Base-by-base conservation (phyloP, 352 stramenopile species). In the Saprolegnia parasitica region DNA sequence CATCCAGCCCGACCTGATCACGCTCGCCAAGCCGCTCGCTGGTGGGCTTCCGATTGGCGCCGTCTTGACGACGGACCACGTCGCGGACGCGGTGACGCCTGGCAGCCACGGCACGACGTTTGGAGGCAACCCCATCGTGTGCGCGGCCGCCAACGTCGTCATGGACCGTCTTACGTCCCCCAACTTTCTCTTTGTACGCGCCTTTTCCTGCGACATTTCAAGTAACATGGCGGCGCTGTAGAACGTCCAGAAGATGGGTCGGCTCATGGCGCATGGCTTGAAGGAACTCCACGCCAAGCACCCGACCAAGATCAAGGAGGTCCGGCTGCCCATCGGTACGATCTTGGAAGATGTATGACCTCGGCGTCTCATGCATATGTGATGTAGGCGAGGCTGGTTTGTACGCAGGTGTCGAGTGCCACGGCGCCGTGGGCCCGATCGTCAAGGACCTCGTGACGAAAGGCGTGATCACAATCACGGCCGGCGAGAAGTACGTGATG, bases 71-170 rank as follows among this genome's bases (percentile, higher is more conserved):
- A 86, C 81, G 24, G 95, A 96, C 67, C 95, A 96, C 56, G 81
- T 96, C 9, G 89, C 91, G 5, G 84, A 90, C 49, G 84, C 92
- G 8, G 93, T 99, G 72, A 87, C 83, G 42, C 89, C 95, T 4
- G 95, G 96, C 47, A 89, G 96, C 78, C 96, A 99, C 77, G 95
- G 95, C 35, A 97, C 87, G 61, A 99, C 96, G 1, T 99, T 98
- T 73, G 96, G 96, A 54, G 96, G 96, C 57, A 99, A 99, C 83
- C 93, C 96, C 55, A 78, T 99, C 18, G 94, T 97, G 21, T 98
- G 95, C 71, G 84, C 89, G 32, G 96, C 97, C 21, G 96, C 84
- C 29, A 82, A 84, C 65, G 89, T 81, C 23, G 87, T 96, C 39
- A 71, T 96, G 6, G 80, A 77, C 50, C 90, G 91, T 68, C 87